These are phyloP conservation scores for Persicaria tinctoria DNA, from an alignment of 148 eudicot genomes.

Conservation along the genomic window DNA sequence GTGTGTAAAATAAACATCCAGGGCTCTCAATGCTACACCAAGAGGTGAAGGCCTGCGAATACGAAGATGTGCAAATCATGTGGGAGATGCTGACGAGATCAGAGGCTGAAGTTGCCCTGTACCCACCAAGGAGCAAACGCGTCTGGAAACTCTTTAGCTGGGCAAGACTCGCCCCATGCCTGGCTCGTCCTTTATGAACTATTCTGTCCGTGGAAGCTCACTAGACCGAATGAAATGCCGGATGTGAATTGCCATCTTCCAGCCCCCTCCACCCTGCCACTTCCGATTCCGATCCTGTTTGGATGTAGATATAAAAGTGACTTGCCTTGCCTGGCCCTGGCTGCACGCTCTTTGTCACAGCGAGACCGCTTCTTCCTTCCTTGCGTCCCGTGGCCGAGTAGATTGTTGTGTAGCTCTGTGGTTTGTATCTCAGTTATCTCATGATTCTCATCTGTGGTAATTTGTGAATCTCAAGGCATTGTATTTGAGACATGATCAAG, in stretches of 20 bases:
- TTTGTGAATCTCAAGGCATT: conserved; percentile 7
- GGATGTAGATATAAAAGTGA: neutral
- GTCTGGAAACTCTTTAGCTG: conserved; percentile 26
- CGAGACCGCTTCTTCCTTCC: conserved; percentile 6
- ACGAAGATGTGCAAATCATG: conserved; percentile 45
- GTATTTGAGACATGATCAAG: neutral
- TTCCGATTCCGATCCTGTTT: neutral
- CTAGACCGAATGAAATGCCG: neutral
- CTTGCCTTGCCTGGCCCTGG: conserved; percentile 6
- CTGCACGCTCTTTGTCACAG: conserved; percentile 11
- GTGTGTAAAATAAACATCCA: neutral
- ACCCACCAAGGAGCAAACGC: conserved; percentile 18
- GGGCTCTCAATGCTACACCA: conserved; percentile 38
- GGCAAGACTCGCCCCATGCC: conserved; percentile 27
- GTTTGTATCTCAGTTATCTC: neutral
- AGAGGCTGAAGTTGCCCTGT: conserved; percentile 8
- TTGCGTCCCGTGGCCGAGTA: conserved; percentile 8
- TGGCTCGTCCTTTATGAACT: conserved; percentile 1
- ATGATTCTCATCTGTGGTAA: neutral
- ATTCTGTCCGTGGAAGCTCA: neutral
- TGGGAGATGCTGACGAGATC: conserved; percentile 43
- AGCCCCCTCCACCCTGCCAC: neutral
- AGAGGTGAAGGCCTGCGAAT: conserved; percentile 43
- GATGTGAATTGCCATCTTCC: neutral
- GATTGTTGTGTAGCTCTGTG: conserved; percentile 8